phyloP scores from a whole-genome alignment of 108 stramenopile species.

The Mediolabrus comicus region DNA sequence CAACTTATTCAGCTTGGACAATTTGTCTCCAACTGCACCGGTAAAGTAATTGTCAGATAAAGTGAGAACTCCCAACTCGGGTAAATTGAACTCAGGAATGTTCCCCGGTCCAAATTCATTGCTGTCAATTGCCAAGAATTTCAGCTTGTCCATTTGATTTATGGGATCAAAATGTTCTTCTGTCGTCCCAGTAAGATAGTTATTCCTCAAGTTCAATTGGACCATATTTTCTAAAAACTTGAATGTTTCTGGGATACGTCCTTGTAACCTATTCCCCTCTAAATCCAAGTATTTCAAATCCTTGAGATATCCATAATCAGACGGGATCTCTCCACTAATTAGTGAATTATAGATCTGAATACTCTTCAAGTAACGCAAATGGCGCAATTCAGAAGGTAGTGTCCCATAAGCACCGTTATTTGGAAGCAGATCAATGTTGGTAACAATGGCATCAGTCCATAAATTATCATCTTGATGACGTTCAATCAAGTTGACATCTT shows the following conservation, averaged over 20 bases:
- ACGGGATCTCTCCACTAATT: constrained; percentile 23
- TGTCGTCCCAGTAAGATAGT: background rate
- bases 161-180: background rate
- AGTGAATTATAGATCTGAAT: constrained; percentile 8
- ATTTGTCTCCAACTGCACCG: constrained; percentile 22
- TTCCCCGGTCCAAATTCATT: background rate
- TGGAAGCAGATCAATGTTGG: background rate
- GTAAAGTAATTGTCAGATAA: constrained; percentile 8
- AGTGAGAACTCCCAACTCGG: background rate
- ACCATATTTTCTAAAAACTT: background rate
- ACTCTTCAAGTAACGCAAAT: constrained; percentile 34
- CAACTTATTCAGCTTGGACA: constrained; percentile 16
- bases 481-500: background rate
- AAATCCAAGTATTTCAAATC: constrained; percentile 3
- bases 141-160: background rate
- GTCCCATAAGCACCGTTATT: constrained; percentile 22
- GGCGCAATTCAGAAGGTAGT: constrained; percentile 22
- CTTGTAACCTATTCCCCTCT: background rate
- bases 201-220: background rate
- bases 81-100: background rate
- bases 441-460: background rate
- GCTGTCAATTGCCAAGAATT: background rate
- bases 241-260: background rate
- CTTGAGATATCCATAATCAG: constrained; percentile 24
- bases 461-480: background rate